Evolutionary conservation across 495 filamentous ascomycete genomes (phyloP), one percentile per base, ranked within the genome.

Genomic region (Elasticomyces elasticus): DNA sequence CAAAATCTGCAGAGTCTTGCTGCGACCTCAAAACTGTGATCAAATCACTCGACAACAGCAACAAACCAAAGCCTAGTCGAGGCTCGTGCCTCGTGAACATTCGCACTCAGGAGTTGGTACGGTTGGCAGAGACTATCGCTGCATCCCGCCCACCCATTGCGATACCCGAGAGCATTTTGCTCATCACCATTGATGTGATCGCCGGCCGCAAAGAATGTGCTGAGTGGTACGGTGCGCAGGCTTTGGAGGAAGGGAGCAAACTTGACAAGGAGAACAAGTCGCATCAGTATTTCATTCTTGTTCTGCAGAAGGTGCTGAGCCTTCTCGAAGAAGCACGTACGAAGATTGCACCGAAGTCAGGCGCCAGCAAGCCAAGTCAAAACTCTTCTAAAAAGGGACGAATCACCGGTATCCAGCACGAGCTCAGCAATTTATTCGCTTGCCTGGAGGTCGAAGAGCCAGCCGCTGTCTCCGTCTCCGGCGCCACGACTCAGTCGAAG

Each of bases 281-380:
- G 10, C 47, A 50, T 26, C 47, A 30, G 15, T 50, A n/a, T 19
- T 50, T 50, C 47, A 50, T 50, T 30, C 15, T 13, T n/a, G 47
- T 50, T n/a, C 28, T 50, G 12, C 9, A 50, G 47, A 20, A 27
- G n/a, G 35, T 50, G 5, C 24, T 19, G 7, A 35, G 28, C 20
- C 28, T 50, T 4, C 47, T 35, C 12, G n/a, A 15, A 20, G 11
- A 5, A 12, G 47, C 47, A n/a, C 47, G 28, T n/a, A n/a, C n/a
- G n/a, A n/a, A n/a, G n/a, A n/a, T n/a, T n/a, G n/a, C n/a, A n/a
- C n/a, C n/a, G n/a, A n/a, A n/a, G n/a, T n/a, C n/a, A n/a, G n/a
- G n/a, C n/a, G n/a, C n/a, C n/a, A n/a, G n/a, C n/a, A n/a, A n/a
- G n/a, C n/a, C n/a, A n/a, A n/a, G n/a, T 4, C 47, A 4, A 50